Evolutionary conservation across 208 protist genomes (phyloP), one percentile per base, ranked within the genome.

Genomic region (Acanthamoeba quina): DNA sequence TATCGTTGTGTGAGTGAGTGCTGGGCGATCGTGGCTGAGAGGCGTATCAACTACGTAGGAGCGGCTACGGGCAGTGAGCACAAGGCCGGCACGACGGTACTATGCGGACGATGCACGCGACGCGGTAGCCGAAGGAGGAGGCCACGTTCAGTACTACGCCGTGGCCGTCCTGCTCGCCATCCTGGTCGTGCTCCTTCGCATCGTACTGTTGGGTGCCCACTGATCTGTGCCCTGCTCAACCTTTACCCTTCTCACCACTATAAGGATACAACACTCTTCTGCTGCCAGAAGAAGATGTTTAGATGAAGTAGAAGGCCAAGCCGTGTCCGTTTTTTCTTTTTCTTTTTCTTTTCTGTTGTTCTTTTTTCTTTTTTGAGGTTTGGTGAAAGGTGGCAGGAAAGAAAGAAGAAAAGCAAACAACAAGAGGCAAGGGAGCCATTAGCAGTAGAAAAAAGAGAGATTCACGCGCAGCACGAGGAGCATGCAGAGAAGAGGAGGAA

Each of bases 401-500:
- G 29, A 70, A 70, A 37, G 19, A 70, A 37, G 34, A 17, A 70
- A 70, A n/a, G 34, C 7, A 70, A 70, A 70, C 24, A 70, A n/a
- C 24, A 70, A n/a, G 17, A 24, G 21, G 56, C 56, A 0, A 60
- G 11, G 19, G 19, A 5, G n/a, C 29, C 7, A 17, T 70, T 70
- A 7, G 24, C 3, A 3, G 1, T 64, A 29, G 21, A n/a, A 64
- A n/a, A 2, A 64, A 70, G n/a, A 70, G 41, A 70, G 7, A 2
- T 37, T 17, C 31, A 10, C 31, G 10, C 31, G 58, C 15, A 64
- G 24, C 17, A 64, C 52, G 21, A 64, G 24, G 6, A 10, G 29
- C 26, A 86, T 86, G 78, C 44, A 86, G 7, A 86, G 78, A 62
- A 86, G 21, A 62, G 78, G 78, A 54, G 85, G 85, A 9, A 91